These are phyloP conservation scores for Rhynchospora pubera DNA, from an alignment of 176 grass and related monocot species.

Conservation along the genomic window DNA sequence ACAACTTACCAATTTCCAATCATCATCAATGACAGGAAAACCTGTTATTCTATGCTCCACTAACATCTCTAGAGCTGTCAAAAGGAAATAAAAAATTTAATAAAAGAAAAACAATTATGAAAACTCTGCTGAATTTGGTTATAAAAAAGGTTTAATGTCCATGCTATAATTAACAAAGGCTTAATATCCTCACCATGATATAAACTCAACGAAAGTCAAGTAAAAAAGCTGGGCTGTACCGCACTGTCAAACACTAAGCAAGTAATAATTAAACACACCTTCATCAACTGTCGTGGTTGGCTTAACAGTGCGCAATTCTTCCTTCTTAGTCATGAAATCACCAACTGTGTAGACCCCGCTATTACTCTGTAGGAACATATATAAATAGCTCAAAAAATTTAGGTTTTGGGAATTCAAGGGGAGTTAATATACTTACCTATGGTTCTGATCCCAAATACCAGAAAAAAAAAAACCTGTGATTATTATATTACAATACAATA, in stretches of 20 bases:
- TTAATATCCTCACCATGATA: not conserved
- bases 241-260: not conserved
- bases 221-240: not conserved
- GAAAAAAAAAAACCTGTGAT: not conserved
- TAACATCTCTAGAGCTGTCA: constrained; percentile 56
- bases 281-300: constrained; percentile 46
- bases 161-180: not conserved
- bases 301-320: constrained; percentile 57
- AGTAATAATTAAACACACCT: constrained; percentile 31
- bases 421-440: not conserved
- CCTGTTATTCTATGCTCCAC: constrained; percentile 71
- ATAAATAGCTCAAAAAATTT: not conserved
- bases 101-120: not conserved
- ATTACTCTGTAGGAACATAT: constrained; percentile 43
- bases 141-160: not conserved
- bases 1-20: constrained; percentile 58
- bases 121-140: not conserved
- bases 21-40: constrained; percentile 81
- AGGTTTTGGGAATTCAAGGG: not conserved
- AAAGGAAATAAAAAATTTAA: not conserved
- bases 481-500: not conserved
- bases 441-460: not conserved
- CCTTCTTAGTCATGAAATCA: constrained; percentile 77
- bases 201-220: not conserved
- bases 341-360: constrained; percentile 66